Percentiles rank a stretch among this genome's conserved stretches.
Evolutionary conservation across 2,329 filamentous ascomycete genomes (phyloP).

Genomic region (Fonsecaea pedrosoi): DNA sequence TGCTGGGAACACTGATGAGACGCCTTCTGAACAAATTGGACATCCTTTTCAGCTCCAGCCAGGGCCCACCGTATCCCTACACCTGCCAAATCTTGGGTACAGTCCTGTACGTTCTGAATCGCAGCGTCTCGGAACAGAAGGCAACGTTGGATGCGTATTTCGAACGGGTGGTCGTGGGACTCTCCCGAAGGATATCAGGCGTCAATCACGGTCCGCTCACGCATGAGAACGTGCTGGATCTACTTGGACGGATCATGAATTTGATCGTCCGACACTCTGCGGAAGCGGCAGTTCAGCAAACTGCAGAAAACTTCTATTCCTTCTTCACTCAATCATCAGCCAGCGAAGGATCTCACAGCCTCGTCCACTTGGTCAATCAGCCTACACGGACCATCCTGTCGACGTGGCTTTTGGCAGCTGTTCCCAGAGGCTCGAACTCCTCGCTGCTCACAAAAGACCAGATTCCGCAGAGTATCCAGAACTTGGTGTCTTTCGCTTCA

Average conservation of each 20-base stretch:
- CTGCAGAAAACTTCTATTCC: conserved; percentile 62
- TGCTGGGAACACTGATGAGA: conserved; percentile 69
- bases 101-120: conserved; percentile 65
- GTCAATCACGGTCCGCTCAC: conserved; percentile 49
- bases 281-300: conserved; percentile 57
- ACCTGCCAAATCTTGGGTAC: conserved; percentile 66
- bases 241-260: conserved; percentile 66
- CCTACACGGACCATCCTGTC: conserved; percentile 56
- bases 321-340: conserved; percentile 52
- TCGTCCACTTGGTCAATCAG: conserved; percentile 32
- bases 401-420: conserved; percentile 40
- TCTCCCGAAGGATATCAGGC: conserved; percentile 50
- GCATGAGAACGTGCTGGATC: conserved; percentile 62
- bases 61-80: conserved; percentile 57
- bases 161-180: conserved; percentile 57
- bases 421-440: conserved; percentile 36
- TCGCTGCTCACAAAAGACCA: conserved; percentile 28
- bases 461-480: conserved; percentile 36
- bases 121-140: conserved; percentile 22
- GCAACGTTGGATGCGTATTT: conserved; percentile 52
- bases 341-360: not conserved
- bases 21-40: conserved; percentile 69
- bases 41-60: conserved; percentile 60
- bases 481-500: conserved; percentile 40
- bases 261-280: conserved; percentile 64